Evolutionary conservation across 768 basidiomycete species (phyloP).

Genomic region (Lactarius trivialis): DNA sequence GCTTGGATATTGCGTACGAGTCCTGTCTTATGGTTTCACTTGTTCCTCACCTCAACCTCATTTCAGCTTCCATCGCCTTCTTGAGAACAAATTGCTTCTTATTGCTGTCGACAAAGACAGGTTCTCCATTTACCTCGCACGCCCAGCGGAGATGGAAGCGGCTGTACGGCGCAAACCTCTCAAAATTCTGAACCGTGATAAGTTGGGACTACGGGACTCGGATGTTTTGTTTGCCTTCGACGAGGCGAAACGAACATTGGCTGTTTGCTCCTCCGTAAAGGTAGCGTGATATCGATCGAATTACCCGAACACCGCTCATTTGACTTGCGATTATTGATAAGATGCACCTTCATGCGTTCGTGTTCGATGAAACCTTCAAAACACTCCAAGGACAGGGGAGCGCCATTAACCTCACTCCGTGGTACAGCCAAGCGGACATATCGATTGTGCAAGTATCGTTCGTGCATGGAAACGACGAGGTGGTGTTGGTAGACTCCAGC

Average conservation of each 20-base stretch:
- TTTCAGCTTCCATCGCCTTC: conserved; percentile 1
- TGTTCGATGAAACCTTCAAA: conserved; percentile 14
- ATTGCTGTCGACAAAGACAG: not conserved
- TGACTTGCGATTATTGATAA: not conserved
- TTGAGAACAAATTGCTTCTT: conserved; percentile 1
- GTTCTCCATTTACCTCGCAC: not conserved
- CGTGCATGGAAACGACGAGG: conserved; percentile 44
- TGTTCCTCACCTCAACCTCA: not conserved
- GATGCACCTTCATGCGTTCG: conserved; percentile 39
- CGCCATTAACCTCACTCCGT: conserved; percentile 34
- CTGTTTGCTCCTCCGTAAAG: conserved; percentile 38
- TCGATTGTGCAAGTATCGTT: conserved; percentile 37
- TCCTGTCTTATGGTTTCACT: no score
- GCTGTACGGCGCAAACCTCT: not conserved
- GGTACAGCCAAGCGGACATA: conserved; percentile 32
- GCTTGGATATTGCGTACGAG: not conserved
- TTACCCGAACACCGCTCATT: not conserved
- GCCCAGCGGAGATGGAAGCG: not conserved
- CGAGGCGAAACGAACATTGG: conserved; percentile 43
- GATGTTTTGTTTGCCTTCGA: conserved; percentile 41
- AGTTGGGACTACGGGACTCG: conserved; percentile 36
- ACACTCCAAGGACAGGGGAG: conserved; percentile 31
- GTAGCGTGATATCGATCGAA: conserved; percentile 24
- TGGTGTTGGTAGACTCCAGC: conserved; percentile 41
- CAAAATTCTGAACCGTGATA: conserved; percentile 34